Conservation (phyloP, 805 yeast species). For the Monosporozyma solicola region DNA sequence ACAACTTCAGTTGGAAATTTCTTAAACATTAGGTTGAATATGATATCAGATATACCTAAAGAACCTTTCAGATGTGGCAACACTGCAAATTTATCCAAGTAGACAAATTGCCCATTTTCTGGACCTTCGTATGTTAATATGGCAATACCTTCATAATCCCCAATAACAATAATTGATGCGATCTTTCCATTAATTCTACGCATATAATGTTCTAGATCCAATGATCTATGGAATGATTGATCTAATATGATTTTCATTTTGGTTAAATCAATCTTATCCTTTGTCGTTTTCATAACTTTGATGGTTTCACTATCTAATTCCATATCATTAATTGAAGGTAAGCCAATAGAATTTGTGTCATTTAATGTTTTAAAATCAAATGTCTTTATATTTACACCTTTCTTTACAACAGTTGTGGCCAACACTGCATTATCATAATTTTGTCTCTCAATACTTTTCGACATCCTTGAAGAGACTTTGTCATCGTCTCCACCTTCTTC, state of each 20-base stretch:
- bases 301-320: not conserved
- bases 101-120: slow-evolving; percentile 42
- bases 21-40: slow-evolving; percentile 69
- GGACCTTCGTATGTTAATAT: slow-evolving; percentile 75
- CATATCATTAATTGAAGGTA: slow-evolving; percentile 14
- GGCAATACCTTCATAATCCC: slow-evolving; percentile 94
- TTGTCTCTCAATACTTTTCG: not conserved
- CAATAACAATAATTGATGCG: slow-evolving; percentile 76
- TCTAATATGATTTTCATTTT: slow-evolving; percentile 58
- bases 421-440: slow-evolving; percentile 19
- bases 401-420: slow-evolving; percentile 66
- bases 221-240: slow-evolving; percentile 62
- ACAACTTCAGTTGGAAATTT: slow-evolving; percentile 63
- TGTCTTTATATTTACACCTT: slow-evolving; percentile 45
- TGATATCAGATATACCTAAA: slow-evolving; percentile 86
- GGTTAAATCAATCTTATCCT: slow-evolving; percentile 39
- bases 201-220: slow-evolving; percentile 62
- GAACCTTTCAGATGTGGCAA: slow-evolving; percentile 77
- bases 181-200: slow-evolving; percentile 53
- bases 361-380: slow-evolving; percentile 18
- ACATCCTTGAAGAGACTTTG: slow-evolving; percentile 7
- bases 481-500: slow-evolving; percentile 3
- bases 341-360: slow-evolving; percentile 18
- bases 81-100: slow-evolving; percentile 91
- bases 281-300: not conserved